These are phyloP conservation scores for Tubosaeta brunneosetosa DNA, from an alignment of 768 basidiomycete species.

Conservation along the genomic window DNA sequence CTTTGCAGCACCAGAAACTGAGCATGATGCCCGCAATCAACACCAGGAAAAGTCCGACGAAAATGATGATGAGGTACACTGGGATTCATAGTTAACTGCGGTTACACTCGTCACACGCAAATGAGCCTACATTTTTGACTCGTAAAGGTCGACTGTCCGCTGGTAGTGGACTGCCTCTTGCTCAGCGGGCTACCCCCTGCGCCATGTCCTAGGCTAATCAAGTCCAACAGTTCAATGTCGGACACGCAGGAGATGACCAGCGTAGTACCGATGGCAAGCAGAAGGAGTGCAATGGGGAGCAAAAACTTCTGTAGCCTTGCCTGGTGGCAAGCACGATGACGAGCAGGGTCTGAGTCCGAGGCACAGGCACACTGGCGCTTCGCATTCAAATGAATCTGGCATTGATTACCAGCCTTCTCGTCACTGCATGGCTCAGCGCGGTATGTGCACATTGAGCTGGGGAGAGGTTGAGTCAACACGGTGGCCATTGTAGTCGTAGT, in stretches of 20 bases:
- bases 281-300: constrained; percentile 29
- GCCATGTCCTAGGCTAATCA: constrained; percentile 23
- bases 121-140: constrained; percentile 38
- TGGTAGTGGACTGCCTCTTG: constrained; percentile 23
- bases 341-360: constrained; percentile 12
- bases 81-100: neutral
- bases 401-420: constrained; percentile 21
- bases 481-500: constrained; percentile 23
- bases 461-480: constrained; percentile 25
- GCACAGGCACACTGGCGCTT: constrained; percentile 19
- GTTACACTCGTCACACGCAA: too few species aligned
- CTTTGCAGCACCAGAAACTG: constrained; percentile 62
- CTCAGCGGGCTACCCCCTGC: constrained; percentile 26
- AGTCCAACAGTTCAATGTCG: constrained; percentile 20
- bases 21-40: constrained; percentile 53
- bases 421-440: constrained; percentile 2
- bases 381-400: constrained; percentile 19
- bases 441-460: constrained; percentile 21
- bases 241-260: constrained; percentile 31
- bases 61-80: constrained; percentile 64
- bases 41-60: constrained; percentile 58
- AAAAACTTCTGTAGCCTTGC: constrained; percentile 32
- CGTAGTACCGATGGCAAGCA: constrained; percentile 31
- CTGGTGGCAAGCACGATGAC: constrained; percentile 32
- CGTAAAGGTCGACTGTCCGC: constrained; percentile 32